Evolutionary conservation across 2,329 filamentous ascomycete genomes (phyloP).

Genomic region (Arachnomyces sp.): DNA sequence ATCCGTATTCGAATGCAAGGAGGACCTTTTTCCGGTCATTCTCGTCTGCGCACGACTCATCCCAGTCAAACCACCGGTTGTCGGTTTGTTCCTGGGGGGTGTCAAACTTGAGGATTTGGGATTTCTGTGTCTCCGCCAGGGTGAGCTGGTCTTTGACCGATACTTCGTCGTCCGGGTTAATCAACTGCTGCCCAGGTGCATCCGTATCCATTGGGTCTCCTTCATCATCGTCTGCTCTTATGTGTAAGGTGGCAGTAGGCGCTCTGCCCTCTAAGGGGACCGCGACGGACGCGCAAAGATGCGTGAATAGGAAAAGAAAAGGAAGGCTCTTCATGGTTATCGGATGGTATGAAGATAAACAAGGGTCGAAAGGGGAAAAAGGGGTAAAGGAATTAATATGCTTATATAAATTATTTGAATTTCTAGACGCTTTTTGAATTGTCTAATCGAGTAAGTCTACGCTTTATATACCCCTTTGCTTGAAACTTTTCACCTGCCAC

Average conservation of each 20-base stretch:
- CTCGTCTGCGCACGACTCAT: conserved; percentile 4
- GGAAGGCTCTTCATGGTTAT: conserved; percentile 2
- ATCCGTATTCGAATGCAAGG: conserved; percentile 1
- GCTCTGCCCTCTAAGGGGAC: background rate
- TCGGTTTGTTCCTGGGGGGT: conserved; percentile 1
- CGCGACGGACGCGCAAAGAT: conserved; percentile 1
- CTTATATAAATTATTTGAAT: too few species aligned
- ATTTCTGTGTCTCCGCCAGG: conserved; percentile 2
- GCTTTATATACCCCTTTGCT: too few species aligned
- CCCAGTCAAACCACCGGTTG: conserved; percentile 8
- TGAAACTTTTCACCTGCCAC: too few species aligned
- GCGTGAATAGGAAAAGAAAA: conserved; percentile 1
- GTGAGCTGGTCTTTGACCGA: conserved; percentile 5
- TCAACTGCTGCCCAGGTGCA: background rate
- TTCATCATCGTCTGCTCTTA: background rate
- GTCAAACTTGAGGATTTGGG: conserved; percentile 3
- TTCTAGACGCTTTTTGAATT: too few species aligned
- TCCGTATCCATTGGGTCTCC: too few species aligned
- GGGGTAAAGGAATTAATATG: background rate
- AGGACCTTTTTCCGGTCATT: conserved; percentile 2
- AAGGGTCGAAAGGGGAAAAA: background rate
- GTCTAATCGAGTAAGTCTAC: too few species aligned
- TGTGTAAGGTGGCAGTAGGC: background rate
- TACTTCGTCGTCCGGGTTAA: conserved; percentile 4
- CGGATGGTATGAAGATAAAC: too few species aligned